Conservation (phyloP, 2,329 filamentous ascomycete species). For the Trichoderma arundinaceum region DNA sequence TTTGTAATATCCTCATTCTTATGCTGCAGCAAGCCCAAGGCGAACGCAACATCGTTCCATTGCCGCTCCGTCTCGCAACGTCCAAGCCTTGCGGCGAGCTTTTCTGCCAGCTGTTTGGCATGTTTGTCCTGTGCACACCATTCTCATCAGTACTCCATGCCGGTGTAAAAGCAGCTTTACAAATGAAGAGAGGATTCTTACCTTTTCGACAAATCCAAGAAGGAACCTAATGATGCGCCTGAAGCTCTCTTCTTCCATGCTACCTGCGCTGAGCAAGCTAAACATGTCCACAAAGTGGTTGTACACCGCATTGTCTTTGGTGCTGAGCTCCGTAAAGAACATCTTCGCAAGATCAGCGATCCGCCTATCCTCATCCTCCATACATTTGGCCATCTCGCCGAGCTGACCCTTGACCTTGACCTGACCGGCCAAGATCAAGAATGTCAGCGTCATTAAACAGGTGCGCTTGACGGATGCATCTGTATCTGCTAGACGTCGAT, state of each 20-base stretch:
- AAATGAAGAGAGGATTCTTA: conserved; percentile 49
- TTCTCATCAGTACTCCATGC: not conserved
- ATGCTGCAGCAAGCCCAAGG: conserved; percentile 85
- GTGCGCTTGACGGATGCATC: conserved; percentile 94
- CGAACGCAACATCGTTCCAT: conserved; percentile 97
- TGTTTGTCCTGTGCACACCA: conserved; percentile 80
- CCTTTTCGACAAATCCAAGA: conserved; percentile 96
- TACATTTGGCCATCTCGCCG: conserved; percentile 98
- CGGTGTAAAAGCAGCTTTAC: not conserved
- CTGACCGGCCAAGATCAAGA: conserved; percentile 94
- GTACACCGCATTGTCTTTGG: conserved; percentile 98
- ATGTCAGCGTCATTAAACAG: conserved; percentile 97
- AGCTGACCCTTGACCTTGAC: conserved; percentile 99
- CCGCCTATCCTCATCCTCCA: conserved; percentile 93
- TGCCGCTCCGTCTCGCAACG: conserved; percentile 92
- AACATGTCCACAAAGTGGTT: conserved; percentile 99
- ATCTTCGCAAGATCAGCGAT: conserved; percentile 93
- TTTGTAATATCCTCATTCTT: conserved; percentile 91
- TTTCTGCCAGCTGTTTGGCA: conserved; percentile 89
- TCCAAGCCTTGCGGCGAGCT: conserved; percentile 82
- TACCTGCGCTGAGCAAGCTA: conserved; percentile 83
- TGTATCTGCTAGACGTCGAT: conserved; percentile 86
- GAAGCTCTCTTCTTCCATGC: conserved; percentile 84
- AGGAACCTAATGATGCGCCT: conserved; percentile 89
- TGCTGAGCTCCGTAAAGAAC: conserved; percentile 98